These are phyloP conservation scores for Kwoniella sp. DNA, from an alignment of 768 basidiomycete genomes.

Conservation along the genomic window DNA sequence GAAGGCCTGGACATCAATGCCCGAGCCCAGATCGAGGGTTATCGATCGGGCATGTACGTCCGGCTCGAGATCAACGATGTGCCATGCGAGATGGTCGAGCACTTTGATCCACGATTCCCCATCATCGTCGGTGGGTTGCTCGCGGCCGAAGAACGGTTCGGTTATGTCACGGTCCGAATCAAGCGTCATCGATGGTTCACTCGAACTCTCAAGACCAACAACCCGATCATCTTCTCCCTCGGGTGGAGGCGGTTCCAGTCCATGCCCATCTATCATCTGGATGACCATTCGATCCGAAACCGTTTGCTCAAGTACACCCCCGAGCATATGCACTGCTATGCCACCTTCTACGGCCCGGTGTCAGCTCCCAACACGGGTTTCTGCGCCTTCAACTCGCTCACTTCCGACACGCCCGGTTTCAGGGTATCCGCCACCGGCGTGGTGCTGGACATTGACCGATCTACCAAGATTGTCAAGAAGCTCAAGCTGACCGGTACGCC, in stretches of 20 bases:
- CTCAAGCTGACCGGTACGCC: constrained; percentile 92
- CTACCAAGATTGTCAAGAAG: constrained; percentile 96
- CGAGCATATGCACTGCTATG: constrained; percentile 99
- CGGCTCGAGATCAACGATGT: constrained; percentile 80
- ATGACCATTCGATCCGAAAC: constrained; percentile 97
- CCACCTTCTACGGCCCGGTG: constrained; percentile 93
- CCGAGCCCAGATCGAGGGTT: constrained; percentile 81
- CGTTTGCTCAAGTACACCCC: constrained; percentile 99
- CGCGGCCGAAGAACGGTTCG: constrained; percentile 83
- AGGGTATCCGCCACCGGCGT: constrained; percentile 89
- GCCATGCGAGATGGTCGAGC: constrained; percentile 83
- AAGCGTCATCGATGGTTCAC: constrained; percentile 94
- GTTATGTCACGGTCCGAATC: constrained; percentile 88
- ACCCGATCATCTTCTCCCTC: constrained; percentile 92
- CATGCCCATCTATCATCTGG: constrained; percentile 89
- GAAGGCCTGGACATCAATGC: constrained; percentile 68
- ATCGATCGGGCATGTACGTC: constrained; percentile 83
- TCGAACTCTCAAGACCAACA: constrained; percentile 89
- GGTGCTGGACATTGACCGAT: constrained; percentile 85
- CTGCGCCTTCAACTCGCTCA: constrained; percentile 88
- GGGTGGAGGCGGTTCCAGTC: constrained; percentile 97
- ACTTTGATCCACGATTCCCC: constrained; percentile 88
- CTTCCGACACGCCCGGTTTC: constrained; percentile 67
- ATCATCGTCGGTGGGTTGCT: constrained; percentile 88
- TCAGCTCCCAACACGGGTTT: constrained; percentile 91